phyloP scores from a whole-genome alignment of 306 rosid genomes.

The Vigna nakashimae region DNA sequence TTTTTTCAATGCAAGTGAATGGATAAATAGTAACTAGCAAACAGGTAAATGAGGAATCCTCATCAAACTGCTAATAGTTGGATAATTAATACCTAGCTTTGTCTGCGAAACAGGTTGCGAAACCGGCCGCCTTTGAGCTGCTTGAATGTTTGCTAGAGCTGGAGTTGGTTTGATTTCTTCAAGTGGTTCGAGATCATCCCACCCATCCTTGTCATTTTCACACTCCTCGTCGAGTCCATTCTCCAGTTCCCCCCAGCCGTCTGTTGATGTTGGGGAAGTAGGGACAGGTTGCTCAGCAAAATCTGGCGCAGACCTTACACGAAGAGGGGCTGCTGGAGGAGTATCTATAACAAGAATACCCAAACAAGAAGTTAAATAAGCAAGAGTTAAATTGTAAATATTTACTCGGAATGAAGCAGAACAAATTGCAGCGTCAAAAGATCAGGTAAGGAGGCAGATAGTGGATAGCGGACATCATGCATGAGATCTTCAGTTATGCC shows the following conservation, averaged over 20 bases:
- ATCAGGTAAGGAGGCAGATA: slow-evolving; percentile 10
- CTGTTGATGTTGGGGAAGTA: slow-evolving; percentile 91
- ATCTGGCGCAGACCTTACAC: slow-evolving; percentile 67
- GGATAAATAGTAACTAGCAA: slow-evolving; percentile 18
- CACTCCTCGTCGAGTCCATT: slow-evolving; percentile 73
- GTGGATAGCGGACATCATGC: not conserved
- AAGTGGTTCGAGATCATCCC: slow-evolving; percentile 95
- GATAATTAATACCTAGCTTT: slow-evolving; percentile 68
- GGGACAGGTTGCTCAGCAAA: slow-evolving; percentile 70
- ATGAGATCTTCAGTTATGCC: slow-evolving; percentile 1
- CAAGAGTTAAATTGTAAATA: slow-evolving; percentile 23
- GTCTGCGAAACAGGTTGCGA: slow-evolving; percentile 65
- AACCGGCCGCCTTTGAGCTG: slow-evolving; percentile 95
- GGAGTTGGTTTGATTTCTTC: slow-evolving; percentile 76
- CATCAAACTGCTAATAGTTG: slow-evolving; percentile 24
- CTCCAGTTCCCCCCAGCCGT: slow-evolving; percentile 99
- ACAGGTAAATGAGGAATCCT: slow-evolving; percentile 29
- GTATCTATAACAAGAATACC: slow-evolving; percentile 64
- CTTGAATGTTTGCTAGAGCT: slow-evolving; percentile 87
- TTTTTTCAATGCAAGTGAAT: slow-evolving; percentile 8
- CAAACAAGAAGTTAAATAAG: slow-evolving; percentile 29
- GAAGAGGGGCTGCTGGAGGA: slow-evolving; percentile 68
- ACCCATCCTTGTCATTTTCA: slow-evolving; percentile 88
- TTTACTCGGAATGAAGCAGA: not conserved
- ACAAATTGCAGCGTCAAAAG: slow-evolving; percentile 32